These are phyloP conservation scores for Ceriops tagal DNA, from an alignment of 345 rosid genomes.

Conservation along the genomic window DNA sequence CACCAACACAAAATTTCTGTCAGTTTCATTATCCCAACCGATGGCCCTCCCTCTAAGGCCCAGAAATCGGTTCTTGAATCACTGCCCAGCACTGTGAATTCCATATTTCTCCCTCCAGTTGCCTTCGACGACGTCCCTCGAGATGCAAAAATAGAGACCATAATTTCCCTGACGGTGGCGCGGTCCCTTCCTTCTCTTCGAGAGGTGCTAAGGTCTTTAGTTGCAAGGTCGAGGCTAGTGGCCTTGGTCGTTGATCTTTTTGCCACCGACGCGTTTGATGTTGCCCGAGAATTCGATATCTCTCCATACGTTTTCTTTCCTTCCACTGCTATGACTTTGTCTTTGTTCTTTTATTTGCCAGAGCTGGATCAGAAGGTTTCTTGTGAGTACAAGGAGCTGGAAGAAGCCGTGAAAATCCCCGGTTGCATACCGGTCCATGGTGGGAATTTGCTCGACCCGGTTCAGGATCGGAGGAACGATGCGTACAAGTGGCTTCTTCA, in stretches of 20 bases:
- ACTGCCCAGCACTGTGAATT: slow-evolving; percentile 18
- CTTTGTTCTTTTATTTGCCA: slow-evolving; percentile 20
- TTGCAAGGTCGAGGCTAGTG: background rate
- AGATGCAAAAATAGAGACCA: slow-evolving; percentile 10
- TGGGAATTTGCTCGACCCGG: slow-evolving; percentile 27
- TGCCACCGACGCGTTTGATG: slow-evolving; percentile 31
- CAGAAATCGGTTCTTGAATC: slow-evolving; percentile 25
- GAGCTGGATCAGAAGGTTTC: slow-evolving; percentile 26
- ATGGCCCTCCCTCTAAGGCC: slow-evolving; percentile 21
- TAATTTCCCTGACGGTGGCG: slow-evolving; percentile 21
- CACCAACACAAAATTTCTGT: slow-evolving; percentile 14
- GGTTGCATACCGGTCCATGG: slow-evolving; percentile 32
- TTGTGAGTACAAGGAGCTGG: slow-evolving; percentile 30
- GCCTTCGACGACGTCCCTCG: slow-evolving; percentile 16
- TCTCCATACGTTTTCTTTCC: slow-evolving; percentile 31
- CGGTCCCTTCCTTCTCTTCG: slow-evolving; percentile 28
- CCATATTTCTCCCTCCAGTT: slow-evolving; percentile 28
- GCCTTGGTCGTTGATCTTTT: slow-evolving; percentile 35
- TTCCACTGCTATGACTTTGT: slow-evolving; percentile 29
- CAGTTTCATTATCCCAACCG: slow-evolving; percentile 27
- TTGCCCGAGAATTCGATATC: slow-evolving; percentile 28
- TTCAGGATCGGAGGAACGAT: slow-evolving; percentile 32
- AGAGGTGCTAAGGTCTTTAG: slow-evolving; percentile 9
- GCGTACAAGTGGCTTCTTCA: slow-evolving; percentile 27
- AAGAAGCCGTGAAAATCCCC: slow-evolving; percentile 27